Percentiles rank a stretch among this genome's conserved stretches.
Evolutionary conservation across 257 asterid species (phyloP).

Genomic region (Agastache rugosa): DNA sequence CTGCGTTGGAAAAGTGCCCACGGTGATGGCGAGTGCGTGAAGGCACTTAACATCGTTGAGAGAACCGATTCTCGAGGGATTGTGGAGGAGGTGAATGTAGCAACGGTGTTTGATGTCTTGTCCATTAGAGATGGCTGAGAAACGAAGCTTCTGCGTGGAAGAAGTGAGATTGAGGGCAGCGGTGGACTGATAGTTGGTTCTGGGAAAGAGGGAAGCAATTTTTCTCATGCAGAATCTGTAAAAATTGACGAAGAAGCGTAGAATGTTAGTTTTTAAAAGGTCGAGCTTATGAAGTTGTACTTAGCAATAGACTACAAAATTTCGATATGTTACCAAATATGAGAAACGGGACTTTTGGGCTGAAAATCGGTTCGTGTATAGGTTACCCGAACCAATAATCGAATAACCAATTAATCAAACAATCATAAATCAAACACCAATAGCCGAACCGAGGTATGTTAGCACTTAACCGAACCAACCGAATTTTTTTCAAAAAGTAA

Average conservation of each 20-base stretch:
- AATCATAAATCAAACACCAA: too few species aligned
- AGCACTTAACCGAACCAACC: too few species aligned
- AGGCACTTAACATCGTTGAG: constrained; percentile 51
- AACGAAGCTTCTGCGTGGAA: constrained; percentile 34
- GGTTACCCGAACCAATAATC: too few species aligned
- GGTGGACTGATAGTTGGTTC: constrained; percentile 22
- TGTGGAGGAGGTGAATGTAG: constrained; percentile 49
- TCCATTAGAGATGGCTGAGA: constrained; percentile 42
- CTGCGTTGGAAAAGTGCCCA: constrained; percentile 50
- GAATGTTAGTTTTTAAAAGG: too few species aligned
- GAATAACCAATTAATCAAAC: too few species aligned
- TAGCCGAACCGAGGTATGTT: too few species aligned
- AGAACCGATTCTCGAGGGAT: constrained; percentile 51
- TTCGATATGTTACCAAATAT: too few species aligned
- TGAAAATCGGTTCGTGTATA: too few species aligned
- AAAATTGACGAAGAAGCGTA: background rate
- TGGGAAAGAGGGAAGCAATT: constrained; percentile 23
- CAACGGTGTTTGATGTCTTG: constrained; percentile 43
- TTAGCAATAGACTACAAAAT: too few species aligned
- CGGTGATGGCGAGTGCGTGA: constrained; percentile 67
- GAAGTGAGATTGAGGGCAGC: constrained; percentile 17
- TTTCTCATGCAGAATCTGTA: constrained; percentile 54
- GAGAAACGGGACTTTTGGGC: too few species aligned
- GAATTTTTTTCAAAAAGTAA: too few species aligned
- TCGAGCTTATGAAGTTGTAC: too few species aligned